A percentile compares a stretch with the other conserved stretches of the same genome.
phyloP scores from a whole-genome alignment of 768 basidiomycete species.

The Tulasnella sp. region DNA sequence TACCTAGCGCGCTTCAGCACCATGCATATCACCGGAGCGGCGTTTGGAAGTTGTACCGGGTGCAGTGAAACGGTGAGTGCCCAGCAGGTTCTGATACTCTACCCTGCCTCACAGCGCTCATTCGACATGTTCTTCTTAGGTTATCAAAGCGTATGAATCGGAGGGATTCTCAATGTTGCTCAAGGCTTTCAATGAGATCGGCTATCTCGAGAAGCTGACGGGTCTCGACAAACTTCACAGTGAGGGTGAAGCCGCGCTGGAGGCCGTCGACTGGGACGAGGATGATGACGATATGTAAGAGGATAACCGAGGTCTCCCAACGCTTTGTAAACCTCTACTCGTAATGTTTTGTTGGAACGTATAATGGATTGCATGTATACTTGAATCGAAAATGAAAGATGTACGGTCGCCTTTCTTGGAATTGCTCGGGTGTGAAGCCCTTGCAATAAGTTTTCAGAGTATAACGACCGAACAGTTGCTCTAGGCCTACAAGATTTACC shows the following conservation, averaged over 20 bases:
- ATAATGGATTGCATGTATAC: background rate
- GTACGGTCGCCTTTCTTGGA: background rate
- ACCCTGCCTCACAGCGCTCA: no score
- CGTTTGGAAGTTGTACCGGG: slow-evolving; percentile 81
- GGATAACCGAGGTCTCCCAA: background rate
- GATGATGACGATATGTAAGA: slow-evolving; percentile 27
- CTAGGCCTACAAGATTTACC: background rate
- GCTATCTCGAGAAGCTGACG: slow-evolving; percentile 61
- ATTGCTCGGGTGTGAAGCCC: background rate
- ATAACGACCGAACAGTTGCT: background rate
- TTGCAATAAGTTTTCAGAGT: background rate
- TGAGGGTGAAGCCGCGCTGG: slow-evolving; percentile 61
- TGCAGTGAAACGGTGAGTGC: slow-evolving; percentile 73
- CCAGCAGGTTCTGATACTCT: no score
- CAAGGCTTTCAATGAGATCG: slow-evolving; percentile 69
- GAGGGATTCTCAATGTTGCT: slow-evolving; percentile 71
- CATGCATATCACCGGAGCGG: slow-evolving; percentile 72
- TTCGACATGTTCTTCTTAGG: slow-evolving; percentile 30
- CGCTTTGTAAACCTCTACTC: background rate
- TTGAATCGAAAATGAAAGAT: background rate
- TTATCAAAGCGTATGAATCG: slow-evolving; percentile 70
- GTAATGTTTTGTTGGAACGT: background rate
- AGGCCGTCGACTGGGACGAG: slow-evolving; percentile 69
- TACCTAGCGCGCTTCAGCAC: slow-evolving; percentile 80
- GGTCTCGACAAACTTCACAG: slow-evolving; percentile 67